Percentiles rank a stretch among this genome's conserved stretches.
These are phyloP conservation scores for Calonectria hongkongensis DNA, from an alignment of 2,329 filamentous ascomycete species.

Conservation along the genomic window DNA sequence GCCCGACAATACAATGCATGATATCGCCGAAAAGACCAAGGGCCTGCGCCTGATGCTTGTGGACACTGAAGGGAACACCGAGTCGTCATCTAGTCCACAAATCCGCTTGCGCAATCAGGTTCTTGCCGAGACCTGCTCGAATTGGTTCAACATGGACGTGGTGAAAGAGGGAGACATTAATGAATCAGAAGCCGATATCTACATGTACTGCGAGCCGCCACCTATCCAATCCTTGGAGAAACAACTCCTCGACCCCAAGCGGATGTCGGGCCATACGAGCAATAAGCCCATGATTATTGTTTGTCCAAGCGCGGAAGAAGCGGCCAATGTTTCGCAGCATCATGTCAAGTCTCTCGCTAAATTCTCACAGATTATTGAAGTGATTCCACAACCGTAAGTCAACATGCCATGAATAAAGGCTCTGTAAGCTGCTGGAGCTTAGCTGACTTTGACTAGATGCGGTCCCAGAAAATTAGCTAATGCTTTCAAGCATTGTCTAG, in stretches of 20 bases:
- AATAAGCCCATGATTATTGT: conserved; percentile 55
- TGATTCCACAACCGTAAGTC: conserved; percentile 58
- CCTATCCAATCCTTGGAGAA: conserved; percentile 42
- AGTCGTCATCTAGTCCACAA: conserved; percentile 38
- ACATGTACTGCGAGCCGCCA: conserved; percentile 55
- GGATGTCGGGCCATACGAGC: neutral
- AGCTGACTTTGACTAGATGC: conserved; percentile 41
- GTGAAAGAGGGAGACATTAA: conserved; percentile 39
- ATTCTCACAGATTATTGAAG: conserved; percentile 55
- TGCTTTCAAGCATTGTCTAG: conserved; percentile 52
- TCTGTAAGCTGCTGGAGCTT: rapidly evolving
- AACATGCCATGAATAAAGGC: no score
- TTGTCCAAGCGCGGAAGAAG: conserved; percentile 56
- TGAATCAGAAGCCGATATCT: conserved; percentile 47
- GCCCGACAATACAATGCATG: conserved; percentile 43
- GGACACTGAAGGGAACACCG: conserved; percentile 33
- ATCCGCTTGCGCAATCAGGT: conserved; percentile 54
- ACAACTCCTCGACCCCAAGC: conserved; percentile 41
- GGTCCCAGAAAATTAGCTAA: conserved; percentile 58
- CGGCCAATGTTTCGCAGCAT: conserved; percentile 49
- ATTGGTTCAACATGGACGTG: conserved; percentile 61
- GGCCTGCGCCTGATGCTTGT: conserved; percentile 48
- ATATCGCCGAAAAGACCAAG: conserved; percentile 37
- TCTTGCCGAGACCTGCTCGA: conserved; percentile 54
- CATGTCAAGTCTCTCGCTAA: conserved; percentile 48